Evolutionary conservation across 2,329 filamentous ascomycete genomes (phyloP), one percentile per base, ranked within the genome.

Genomic region (Exophiala mesophila): DNA sequence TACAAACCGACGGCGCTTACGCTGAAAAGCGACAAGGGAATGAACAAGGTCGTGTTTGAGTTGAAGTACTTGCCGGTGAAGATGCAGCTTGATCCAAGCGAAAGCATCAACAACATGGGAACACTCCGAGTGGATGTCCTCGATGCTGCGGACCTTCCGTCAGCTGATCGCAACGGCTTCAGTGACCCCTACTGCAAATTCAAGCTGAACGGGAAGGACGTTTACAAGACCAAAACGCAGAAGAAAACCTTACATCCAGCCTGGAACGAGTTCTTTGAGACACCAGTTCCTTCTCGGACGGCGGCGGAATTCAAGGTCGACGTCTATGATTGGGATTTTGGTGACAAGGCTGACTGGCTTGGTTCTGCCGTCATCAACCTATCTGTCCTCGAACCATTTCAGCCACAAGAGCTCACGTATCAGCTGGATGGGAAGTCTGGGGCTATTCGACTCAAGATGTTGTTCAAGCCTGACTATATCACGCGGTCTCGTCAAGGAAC

Each of bases 101-200:
- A 98, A 67, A 96, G 88, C 59, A 95, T 98, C 73, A 97, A 96
- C 77, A 98, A 98, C 67, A 94, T 95, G 80, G 92, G 92, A 46
- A 89, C 82, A 45, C 80, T 98, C 16, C 85, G 89, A 15, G 87
- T 98, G n/a, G 88, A 97, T 57, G 77, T 98, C 13, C 70, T 97
- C 26, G 88, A 95, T 63, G 92, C 83, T 13, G 70, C 78, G 6
- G 83, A 95, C 46, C 77, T 98, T n/a, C 92, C 92, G 5, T 82
- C 92, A 1, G 90, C 90, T 19, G 92, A 98, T 59, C 82, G 88
- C 23, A 98, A 98, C 60, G 92, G 92, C 55, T 97, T 85, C 75
- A 96, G 88, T 57, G 92, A 98, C 59, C 92, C 92, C 3, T 98
- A 90, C 71, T 94, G 86, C 76, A 90, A 90, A 60, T 98, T 98